Base-by-base conservation (phyloP, 83 land plant genomes). In the Picea mariana region DNA sequence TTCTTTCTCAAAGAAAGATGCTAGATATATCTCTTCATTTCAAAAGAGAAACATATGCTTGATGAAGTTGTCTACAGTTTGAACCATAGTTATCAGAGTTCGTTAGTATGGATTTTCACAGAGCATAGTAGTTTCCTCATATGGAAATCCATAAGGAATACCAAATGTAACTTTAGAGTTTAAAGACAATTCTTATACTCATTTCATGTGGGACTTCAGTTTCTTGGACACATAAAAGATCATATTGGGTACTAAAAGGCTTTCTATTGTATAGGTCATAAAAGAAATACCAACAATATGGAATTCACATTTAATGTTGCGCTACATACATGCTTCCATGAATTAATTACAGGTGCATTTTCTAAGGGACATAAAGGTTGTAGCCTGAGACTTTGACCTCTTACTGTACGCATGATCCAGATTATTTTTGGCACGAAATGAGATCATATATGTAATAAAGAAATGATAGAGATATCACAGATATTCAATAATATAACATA, bases 311-410 rank as follows among this genome's bases (percentile, higher is more conserved):
- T 97, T 81, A 97, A 82, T 23, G 85, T 91, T 68, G 99, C 98
- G 47, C 77, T 97, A 82, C 99, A 97, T 83, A 94, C 97, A 38
- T 95, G 95, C 79, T 97, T 95, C 79, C 62, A 65, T 79, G 99
- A 98, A 81, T 31, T 31, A 31, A 31, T 92, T 68, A 98, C 98
- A 62, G 92, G 85, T 27, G 97, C 87, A 83, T 81, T 87, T 69
- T 93, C 95, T 20, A 91, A 86, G 79, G 99, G 97, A 52, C 76
- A 95, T 76, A 97, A 92, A 82, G 98, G 98, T 58, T 92, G 97
- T 31, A 31, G 34, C 34, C 34, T 1, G 1, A 31, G 34, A 31
- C 2, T 31, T 31, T 31, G 2, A 31, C 34, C 34, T 31, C 34
- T 31, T 31, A 31, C 34, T 31, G 34, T 31, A 31, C 2, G 31